Conservation (phyloP, 768 basidiomycete genomes). For the Xerocomellus chrysenteron region DNA sequence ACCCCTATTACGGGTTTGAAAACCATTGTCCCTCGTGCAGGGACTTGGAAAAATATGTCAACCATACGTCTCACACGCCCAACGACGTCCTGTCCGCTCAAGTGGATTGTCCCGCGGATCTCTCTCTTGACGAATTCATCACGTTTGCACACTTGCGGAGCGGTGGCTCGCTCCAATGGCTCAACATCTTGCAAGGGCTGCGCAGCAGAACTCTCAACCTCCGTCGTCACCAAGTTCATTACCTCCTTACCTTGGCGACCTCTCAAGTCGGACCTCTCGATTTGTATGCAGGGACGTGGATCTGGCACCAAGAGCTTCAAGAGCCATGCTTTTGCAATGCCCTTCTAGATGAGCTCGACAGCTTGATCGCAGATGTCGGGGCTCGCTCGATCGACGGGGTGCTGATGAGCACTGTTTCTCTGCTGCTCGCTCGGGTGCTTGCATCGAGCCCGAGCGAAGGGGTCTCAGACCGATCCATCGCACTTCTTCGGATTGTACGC, state of each 20-base stretch:
- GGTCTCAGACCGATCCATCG: neutral
- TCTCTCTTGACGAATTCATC: neutral
- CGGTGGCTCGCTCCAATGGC: neutral
- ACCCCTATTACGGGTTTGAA: too few species aligned
- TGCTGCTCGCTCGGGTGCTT: neutral
- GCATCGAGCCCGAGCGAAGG: neutral
- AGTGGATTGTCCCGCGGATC: neutral
- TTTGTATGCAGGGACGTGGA: neutral
- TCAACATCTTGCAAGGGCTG: neutral
- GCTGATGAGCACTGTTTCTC: neutral
- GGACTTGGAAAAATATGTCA: too few species aligned
- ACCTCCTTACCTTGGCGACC: neutral
- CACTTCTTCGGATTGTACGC: neutral
- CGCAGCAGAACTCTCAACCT: neutral
- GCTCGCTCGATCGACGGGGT: neutral
- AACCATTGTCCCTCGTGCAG: too few species aligned
- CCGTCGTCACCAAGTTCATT: neutral
- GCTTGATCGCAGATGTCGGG: neutral
- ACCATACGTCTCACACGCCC: neutral
- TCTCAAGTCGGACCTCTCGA: slow-evolving; percentile 24
- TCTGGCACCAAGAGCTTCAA: neutral
- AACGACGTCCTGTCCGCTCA: neutral
- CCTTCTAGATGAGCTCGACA: neutral
- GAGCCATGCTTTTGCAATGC: neutral
- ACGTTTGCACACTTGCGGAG: neutral